phyloP scores from a whole-genome alignment of 176 grass and related monocot genomes.

The Phoenix dactylifera region DNA sequence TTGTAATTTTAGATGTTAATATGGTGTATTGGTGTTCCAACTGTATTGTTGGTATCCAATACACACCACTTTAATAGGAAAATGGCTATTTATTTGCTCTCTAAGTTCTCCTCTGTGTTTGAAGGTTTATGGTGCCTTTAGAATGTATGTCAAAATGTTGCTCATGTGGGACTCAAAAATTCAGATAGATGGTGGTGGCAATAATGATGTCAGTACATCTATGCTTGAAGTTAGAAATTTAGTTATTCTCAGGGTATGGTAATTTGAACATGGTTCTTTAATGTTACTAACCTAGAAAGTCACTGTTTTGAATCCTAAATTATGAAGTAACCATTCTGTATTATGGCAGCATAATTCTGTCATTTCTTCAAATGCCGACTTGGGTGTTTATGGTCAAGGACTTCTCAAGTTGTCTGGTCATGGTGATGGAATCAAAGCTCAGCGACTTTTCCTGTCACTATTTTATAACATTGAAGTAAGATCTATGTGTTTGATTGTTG shows the following conservation, averaged over 20 bases:
- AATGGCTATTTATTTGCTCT: no score
- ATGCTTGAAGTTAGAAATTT: slow-evolving; percentile 98
- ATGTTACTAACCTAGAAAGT: neutral
- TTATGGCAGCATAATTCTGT: slow-evolving; percentile 83
- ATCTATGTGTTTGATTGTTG: slow-evolving; percentile 8
- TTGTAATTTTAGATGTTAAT: no score
- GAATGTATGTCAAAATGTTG: slow-evolving; percentile 96
- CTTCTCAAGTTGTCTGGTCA: slow-evolving; percentile 88
- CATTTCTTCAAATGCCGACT: slow-evolving; percentile 89
- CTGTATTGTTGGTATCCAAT: no score
- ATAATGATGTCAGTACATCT: slow-evolving; percentile 73
- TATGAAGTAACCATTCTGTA: neutral
- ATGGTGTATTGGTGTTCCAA: no score
- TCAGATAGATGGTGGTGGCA: slow-evolving; percentile 82
- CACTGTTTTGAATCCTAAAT: neutral
- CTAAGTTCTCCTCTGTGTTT: slow-evolving; percentile 23
- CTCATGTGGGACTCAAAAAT: slow-evolving; percentile 98
- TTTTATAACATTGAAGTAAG: slow-evolving; percentile 99
- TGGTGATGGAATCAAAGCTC: slow-evolving; percentile 93
- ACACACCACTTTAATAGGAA: no score
- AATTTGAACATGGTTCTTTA: slow-evolving; percentile 6
- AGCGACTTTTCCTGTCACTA: slow-evolving; percentile 69
- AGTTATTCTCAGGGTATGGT: slow-evolving; percentile 80
- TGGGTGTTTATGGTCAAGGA: slow-evolving; percentile 96
- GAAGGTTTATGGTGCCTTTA: slow-evolving; percentile 97